Evolutionary conservation across 306 rosid species (phyloP).

Genomic region (Prosopis cineraria): DNA sequence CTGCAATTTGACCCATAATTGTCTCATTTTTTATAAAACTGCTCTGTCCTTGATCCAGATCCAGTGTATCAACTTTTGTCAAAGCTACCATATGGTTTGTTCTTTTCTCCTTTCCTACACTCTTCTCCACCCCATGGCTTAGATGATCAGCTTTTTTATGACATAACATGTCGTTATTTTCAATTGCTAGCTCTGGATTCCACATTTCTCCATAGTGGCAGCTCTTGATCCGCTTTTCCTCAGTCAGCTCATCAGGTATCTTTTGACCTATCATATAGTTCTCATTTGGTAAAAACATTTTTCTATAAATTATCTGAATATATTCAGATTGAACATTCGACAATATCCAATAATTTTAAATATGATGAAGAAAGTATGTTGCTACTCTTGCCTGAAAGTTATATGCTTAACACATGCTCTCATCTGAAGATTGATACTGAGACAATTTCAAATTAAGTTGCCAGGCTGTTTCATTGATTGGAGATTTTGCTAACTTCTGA

Average conservation of each 20-base stretch:
- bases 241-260: background rate
- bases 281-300: background rate
- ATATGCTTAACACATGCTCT: background rate
- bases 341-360: background rate
- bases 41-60: background rate
- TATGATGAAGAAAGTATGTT: background rate
- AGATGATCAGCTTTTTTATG: background rate
- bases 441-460: slow-evolving; percentile 32
- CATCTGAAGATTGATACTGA: background rate
- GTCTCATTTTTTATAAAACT: background rate
- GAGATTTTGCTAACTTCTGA: background rate
- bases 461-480: background rate
- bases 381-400: background rate
- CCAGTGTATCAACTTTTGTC: background rate
- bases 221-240: background rate
- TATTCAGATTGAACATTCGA: background rate
- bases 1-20: background rate
- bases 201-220: background rate
- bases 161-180: background rate
- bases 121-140: background rate
- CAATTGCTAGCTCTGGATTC: slow-evolving; percentile 12
- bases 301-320: background rate
- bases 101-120: slow-evolving; percentile 4
- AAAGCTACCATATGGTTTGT: background rate
- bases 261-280: background rate